Evolutionary conservation across 2,329 filamentous ascomycete genomes (phyloP), one percentile per base, ranked within the genome.

Genomic region (Cytospora leucostoma): DNA sequence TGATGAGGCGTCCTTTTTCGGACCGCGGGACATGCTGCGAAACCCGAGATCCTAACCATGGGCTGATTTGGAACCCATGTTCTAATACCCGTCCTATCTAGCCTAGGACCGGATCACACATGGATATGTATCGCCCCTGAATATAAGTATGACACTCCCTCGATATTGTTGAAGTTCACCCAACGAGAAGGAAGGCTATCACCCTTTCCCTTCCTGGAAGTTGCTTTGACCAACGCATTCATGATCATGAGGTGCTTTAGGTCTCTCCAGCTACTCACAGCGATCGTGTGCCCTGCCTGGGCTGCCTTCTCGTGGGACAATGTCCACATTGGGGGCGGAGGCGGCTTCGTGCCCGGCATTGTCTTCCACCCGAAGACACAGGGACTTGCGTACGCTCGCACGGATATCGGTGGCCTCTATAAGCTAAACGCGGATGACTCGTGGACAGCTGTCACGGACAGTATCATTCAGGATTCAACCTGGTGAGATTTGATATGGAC

Each of bases 341-440:
- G 84, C 58, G 84, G 84, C 37, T 86, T 86, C 68, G 77, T 83
- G 4, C 78, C 82, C 5, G 79, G 83, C 27, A 82, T 86, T 58
- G 76, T 83, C n/a, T 86, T 85, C 73, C 83, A 86, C 67, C 81
- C 81, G 5, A 79, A 74, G 40, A 73, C 72, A 7, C 75, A 79
- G 66, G 82, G 82, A 6, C 71, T 85, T 7, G 82, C 82, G 2
- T 86, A 85, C 67, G 82, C 81, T 32, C 77, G 83, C 47, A 84
- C 84, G 2, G 83, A 86, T 65, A 85, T 86, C 65, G 83, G 84
- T 19, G 83, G 84, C 10, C 75, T 83, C 12, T 85, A 86, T 72
- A 76, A 79, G 64, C 75, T 85, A 27, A 85, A 85, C 67, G 59
- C 75, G 12, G 83, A 85, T 69, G 82, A 85, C 12, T 62, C 56